Evolutionary conservation across 2,329 filamentous ascomycete species (phyloP).

Genomic region (Aspergillus vadensis): DNA sequence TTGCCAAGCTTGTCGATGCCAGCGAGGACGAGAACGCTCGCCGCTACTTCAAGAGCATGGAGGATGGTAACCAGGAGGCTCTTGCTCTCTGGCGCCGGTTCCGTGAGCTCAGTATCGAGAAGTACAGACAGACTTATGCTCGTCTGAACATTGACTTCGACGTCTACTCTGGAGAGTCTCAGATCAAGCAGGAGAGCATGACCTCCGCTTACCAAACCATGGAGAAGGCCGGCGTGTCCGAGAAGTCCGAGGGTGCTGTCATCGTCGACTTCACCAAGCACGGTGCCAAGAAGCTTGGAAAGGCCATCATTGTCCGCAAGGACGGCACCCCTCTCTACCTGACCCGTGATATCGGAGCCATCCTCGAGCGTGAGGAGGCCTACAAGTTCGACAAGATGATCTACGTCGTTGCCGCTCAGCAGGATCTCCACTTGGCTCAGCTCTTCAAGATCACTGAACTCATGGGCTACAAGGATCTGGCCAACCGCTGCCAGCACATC

Average conservation of each 20-base stretch:
- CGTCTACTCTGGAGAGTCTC: slow-evolving; percentile 70
- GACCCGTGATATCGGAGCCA: slow-evolving; percentile 69
- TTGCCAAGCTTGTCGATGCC: slow-evolving; percentile 52
- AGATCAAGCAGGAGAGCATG: slow-evolving; percentile 65
- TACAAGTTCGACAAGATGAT: slow-evolving; percentile 70
- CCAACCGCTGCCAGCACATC: slow-evolving; percentile 62
- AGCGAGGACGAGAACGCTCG: slow-evolving; percentile 63
- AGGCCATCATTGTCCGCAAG: slow-evolving; percentile 66
- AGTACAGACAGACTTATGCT: slow-evolving; percentile 65
- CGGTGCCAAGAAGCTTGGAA: slow-evolving; percentile 66
- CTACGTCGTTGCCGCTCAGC: slow-evolving; percentile 66
- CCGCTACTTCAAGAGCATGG: slow-evolving; percentile 69
- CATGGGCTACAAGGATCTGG: slow-evolving; percentile 62
- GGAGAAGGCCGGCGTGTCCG: slow-evolving; percentile 61
- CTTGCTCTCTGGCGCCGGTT: slow-evolving; percentile 65
- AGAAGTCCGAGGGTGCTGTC: slow-evolving; percentile 66
- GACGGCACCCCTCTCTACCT: slow-evolving; percentile 70
- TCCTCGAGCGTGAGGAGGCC: slow-evolving; percentile 62
- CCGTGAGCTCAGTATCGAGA: slow-evolving; percentile 64
- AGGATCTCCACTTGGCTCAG: slow-evolving; percentile 65
- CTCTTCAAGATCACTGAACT: slow-evolving; percentile 66
- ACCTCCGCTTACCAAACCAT: slow-evolving; percentile 60
- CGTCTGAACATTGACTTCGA: slow-evolving; percentile 67
- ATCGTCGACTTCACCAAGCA: slow-evolving; percentile 72
- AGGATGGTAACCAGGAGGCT: slow-evolving; percentile 61